A percentile compares a stretch with the other conserved stretches of the same genome.
Conservation (phyloP, 192 early-diverging fungal species). For the Linnemannia exigua region DNA sequence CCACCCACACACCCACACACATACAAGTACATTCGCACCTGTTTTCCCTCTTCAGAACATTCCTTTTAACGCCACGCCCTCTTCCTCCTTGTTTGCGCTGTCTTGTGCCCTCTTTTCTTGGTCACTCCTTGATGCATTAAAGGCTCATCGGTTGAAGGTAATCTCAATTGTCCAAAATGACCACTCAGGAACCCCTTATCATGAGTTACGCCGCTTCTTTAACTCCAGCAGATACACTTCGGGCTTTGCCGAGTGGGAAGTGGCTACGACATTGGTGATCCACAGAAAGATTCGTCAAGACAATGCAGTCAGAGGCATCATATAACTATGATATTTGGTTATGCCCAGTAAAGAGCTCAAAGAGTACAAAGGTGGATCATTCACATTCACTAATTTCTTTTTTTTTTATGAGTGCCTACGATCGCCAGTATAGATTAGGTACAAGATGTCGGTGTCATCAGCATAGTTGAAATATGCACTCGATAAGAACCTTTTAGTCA, state of each 20-base stretch:
- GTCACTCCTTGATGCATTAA: no score
- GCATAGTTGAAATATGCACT: slow-evolving; percentile 6
- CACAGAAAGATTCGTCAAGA: slow-evolving; percentile 3
- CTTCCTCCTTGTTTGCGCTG: no score
- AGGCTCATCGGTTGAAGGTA: no score
- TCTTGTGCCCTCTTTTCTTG: no score
- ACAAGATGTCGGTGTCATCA: slow-evolving; percentile 2
- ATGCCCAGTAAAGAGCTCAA: not conserved
- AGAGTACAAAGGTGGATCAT: not conserved
- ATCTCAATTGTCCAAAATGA: no score
- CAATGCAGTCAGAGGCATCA: not conserved
- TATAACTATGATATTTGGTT: not conserved
- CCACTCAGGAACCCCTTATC: no score
- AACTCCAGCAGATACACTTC: slow-evolving; percentile 27
- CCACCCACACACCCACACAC: no score
- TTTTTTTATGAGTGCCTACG: not conserved
- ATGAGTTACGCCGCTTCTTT: slow-evolving; percentile 17
- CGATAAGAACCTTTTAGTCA: not conserved
- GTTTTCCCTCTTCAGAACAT: no score
- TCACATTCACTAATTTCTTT: not conserved
- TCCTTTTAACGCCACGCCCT: no score
- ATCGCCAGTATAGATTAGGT: no score
- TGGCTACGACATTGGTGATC: slow-evolving; percentile 29
- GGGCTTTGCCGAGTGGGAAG: slow-evolving; percentile 26
- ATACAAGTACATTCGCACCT: no score